Conservation (phyloP, 2,329 filamentous ascomycete genomes). For the Venturiaceae sp. region DNA sequence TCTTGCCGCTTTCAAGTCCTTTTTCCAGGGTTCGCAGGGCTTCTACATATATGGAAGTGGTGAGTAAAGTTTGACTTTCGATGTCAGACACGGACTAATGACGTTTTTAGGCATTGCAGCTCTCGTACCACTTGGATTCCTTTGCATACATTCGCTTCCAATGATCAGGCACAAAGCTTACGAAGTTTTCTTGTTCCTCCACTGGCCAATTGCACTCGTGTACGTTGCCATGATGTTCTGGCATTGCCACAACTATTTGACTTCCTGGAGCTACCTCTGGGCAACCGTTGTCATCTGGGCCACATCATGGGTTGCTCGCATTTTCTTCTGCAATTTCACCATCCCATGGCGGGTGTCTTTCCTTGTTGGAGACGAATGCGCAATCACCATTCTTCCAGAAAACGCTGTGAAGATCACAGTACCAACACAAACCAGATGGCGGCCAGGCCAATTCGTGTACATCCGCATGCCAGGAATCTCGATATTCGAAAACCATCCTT, state of each 20-base stretch:
- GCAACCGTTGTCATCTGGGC: constrained; percentile 72
- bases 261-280: constrained; percentile 83
- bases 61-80: constrained; percentile 15
- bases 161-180: constrained; percentile 69
- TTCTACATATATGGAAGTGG: constrained; percentile 79
- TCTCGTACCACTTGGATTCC: constrained; percentile 68
- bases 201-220: constrained; percentile 70
- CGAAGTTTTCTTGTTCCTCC: constrained; percentile 74
- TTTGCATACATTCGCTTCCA: constrained; percentile 77
- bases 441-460: constrained; percentile 89
- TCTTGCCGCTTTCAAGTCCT: constrained; percentile 56
- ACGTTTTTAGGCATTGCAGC: constrained; percentile 46
- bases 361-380: constrained; percentile 83
- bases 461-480: constrained; percentile 89
- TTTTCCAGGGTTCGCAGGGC: constrained; percentile 56
- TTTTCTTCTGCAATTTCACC: constrained; percentile 86
- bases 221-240: constrained; percentile 86
- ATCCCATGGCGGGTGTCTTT: constrained; percentile 71
- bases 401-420: constrained; percentile 95
- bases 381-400: constrained; percentile 80
- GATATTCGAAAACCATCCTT: constrained; percentile 85
- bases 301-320: constrained; percentile 60
- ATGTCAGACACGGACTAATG: constrained; percentile 13
- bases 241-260: constrained; percentile 89
- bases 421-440: constrained; percentile 86